phyloP scores from a whole-genome alignment of 352 stramenopile genomes.

The Globisporangium alternatum region DNA sequence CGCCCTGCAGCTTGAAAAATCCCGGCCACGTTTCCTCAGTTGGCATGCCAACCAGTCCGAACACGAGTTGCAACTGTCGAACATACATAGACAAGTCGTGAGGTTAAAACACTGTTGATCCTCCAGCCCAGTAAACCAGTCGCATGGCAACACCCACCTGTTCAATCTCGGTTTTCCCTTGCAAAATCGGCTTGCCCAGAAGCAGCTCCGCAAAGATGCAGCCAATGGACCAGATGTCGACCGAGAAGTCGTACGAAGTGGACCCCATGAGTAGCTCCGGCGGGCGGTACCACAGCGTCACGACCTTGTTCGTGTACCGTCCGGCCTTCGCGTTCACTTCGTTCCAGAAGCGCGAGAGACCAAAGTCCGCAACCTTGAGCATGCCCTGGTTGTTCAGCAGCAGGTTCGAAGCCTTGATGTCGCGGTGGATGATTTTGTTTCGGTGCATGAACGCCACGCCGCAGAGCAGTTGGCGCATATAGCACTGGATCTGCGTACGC shows the following conservation, averaged over 20 bases:
- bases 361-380: slow-evolving; percentile 84
- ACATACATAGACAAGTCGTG: neutral
- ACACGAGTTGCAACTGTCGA: slow-evolving; percentile 70
- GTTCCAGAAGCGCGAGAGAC: slow-evolving; percentile 82
- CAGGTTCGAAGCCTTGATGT: slow-evolving; percentile 87
- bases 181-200: slow-evolving; percentile 75
- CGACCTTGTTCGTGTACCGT: slow-evolving; percentile 93
- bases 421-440: slow-evolving; percentile 85
- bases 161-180: slow-evolving; percentile 81
- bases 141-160: slow-evolving; percentile 38
- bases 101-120: slow-evolving; percentile 1
- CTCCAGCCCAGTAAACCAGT: neutral
- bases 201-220: slow-evolving; percentile 84
- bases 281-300: slow-evolving; percentile 94
- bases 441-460: slow-evolving; percentile 86
- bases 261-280: slow-evolving; percentile 92
- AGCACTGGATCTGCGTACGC: slow-evolving; percentile 85
- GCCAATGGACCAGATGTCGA: slow-evolving; percentile 95
- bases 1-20: slow-evolving; percentile 71
- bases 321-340: slow-evolving; percentile 82
- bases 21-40: slow-evolving; percentile 79
- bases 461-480: slow-evolving; percentile 82
- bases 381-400: slow-evolving; percentile 83
- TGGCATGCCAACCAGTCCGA: slow-evolving; percentile 70
- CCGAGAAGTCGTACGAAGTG: slow-evolving; percentile 89